Conservation (phyloP, 495 filamentous ascomycete species). For the Cenococcum geophilum region DNA sequence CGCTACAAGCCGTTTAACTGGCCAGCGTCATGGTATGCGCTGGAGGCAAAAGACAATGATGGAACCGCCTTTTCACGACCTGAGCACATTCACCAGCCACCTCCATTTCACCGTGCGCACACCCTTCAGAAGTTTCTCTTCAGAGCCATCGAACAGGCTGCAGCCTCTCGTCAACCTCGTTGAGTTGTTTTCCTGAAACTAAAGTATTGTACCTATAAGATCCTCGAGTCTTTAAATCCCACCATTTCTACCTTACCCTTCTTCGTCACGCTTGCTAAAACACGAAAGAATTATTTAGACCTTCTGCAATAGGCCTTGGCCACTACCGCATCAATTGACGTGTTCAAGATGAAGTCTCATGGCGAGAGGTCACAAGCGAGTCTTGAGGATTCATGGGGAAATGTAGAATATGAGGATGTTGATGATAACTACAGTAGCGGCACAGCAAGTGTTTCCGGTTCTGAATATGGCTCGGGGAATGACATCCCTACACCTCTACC, state of each 20-base stretch:
- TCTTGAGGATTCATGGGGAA: constrained; percentile 36
- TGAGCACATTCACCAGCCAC: not conserved
- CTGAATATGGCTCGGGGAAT: constrained; percentile 9
- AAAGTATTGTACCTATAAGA: too few species aligned
- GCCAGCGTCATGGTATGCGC: too few species aligned
- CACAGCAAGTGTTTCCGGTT: constrained; percentile 13
- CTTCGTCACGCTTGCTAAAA: too few species aligned
- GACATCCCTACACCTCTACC: constrained; percentile 4
- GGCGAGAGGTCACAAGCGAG: constrained; percentile 15
- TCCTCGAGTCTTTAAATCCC: too few species aligned
- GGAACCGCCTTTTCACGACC: not conserved
- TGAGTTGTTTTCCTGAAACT: too few species aligned
- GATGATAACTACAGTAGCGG: constrained; percentile 13
- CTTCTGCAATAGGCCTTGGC: too few species aligned
- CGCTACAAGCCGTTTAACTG: too few species aligned
- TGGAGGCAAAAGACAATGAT: not conserved
- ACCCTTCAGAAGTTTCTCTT: not conserved
- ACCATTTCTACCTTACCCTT: too few species aligned
- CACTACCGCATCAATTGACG: too few species aligned
- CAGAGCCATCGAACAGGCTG: not conserved
- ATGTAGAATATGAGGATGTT: constrained; percentile 30
- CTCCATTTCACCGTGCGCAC: not conserved
- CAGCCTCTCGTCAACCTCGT: too few species aligned
- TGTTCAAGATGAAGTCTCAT: constrained; percentile 10
- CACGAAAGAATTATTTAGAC: too few species aligned